Percentiles rank a stretch among this genome's conserved stretches.
Conservation (phyloP, 106 monocot genomes). For the Dendrobium catenatum region DNA sequence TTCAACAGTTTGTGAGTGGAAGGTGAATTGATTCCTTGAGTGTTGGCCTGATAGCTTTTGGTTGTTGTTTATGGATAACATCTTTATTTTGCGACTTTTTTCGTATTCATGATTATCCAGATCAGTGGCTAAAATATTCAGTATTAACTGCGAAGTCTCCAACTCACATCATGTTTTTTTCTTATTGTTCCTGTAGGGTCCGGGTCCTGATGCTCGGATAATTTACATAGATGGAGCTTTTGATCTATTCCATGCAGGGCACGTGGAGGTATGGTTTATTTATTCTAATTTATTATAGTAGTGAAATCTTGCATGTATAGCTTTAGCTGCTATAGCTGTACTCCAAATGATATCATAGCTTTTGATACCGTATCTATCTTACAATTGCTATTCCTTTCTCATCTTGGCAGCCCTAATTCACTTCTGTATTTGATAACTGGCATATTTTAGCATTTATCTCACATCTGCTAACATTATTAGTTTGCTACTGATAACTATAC, state of each 20-base stretch:
- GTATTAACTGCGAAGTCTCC: neutral
- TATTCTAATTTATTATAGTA: neutral
- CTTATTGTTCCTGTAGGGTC: constrained; percentile 27
- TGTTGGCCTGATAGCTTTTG: neutral
- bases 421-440: neutral
- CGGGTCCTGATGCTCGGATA: constrained; percentile 71
- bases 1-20: neutral
- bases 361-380: neutral
- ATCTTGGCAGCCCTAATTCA: neutral
- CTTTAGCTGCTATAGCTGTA: neutral
- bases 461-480: neutral
- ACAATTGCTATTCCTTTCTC: neutral
- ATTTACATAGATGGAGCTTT: constrained; percentile 96
- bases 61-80: too few species aligned
- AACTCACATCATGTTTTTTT: neutral
- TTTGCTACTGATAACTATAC: neutral
- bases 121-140: neutral
- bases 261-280: constrained; percentile 56
- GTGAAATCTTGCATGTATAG: neutral
- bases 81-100: too few species aligned
- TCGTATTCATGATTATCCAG: neutral
- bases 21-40: neutral
- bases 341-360: neutral
- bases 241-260: constrained; percentile 87
- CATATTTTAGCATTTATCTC: neutral